Evolutionary conservation across 73 alveolate species (phyloP).

Genomic region (Stentor roeselii): DNA sequence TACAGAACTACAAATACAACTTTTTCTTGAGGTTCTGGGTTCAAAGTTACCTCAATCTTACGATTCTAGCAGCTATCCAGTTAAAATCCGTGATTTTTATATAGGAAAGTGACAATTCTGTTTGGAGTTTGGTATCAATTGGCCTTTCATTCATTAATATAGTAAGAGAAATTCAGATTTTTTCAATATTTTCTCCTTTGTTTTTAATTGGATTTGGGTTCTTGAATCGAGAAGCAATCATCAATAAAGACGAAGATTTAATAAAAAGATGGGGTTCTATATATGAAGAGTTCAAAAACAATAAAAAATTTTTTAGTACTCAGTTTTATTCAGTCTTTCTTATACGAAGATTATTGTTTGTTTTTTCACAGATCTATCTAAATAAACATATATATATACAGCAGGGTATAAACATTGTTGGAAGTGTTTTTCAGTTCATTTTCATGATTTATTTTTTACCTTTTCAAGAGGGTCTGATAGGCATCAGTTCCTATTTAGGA

Average conservation of each 20-base stretch:
- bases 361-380: neutral
- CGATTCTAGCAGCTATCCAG: too few relatives aligned
- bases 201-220: neutral
- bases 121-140: too few relatives aligned
- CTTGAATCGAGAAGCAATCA: too few relatives aligned
- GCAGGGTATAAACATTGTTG: neutral
- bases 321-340: neutral
- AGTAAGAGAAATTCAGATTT: too few relatives aligned
- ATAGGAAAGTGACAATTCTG: too few relatives aligned
- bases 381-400: neutral
- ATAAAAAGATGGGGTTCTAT: neutral
- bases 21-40: neutral
- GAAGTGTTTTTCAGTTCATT: neutral
- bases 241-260: neutral
- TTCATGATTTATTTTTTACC: neutral
- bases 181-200: too few relatives aligned
- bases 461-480: neutral
- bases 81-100: too few relatives aligned
- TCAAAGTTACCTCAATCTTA: neutral
- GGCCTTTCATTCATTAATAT: too few relatives aligned
- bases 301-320: neutral
- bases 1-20: neutral
- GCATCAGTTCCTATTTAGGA: neutral
- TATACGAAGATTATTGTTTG: neutral
- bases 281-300: constrained; percentile 16